phyloP scores from a whole-genome alignment of 805 yeast species.

The Pichia californica region DNA sequence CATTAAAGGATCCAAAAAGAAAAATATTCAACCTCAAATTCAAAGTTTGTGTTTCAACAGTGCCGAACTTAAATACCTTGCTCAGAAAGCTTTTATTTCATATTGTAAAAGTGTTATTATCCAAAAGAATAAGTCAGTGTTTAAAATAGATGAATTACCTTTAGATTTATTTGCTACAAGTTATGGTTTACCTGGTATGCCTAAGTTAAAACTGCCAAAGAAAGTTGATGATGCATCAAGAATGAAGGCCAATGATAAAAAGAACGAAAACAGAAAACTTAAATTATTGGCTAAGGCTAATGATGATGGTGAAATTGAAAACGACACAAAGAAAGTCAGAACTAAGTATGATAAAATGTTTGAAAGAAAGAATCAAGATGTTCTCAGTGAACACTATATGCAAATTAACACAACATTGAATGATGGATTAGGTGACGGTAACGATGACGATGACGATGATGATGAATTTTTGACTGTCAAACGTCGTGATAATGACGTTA shows the following conservation, averaged over 20 bases:
- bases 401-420: slow-evolving; percentile 51
- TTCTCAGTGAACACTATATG: slow-evolving; percentile 81
- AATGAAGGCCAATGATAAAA: slow-evolving; percentile 55
- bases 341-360: slow-evolving; percentile 95
- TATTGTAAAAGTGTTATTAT: slow-evolving; percentile 79
- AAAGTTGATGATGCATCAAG: slow-evolving; percentile 30
- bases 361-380: slow-evolving; percentile 88
- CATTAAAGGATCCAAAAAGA: slow-evolving; percentile 67
- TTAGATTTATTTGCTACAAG: slow-evolving; percentile 81
- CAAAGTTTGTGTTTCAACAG: slow-evolving; percentile 88
- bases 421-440: slow-evolving; percentile 14
- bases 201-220: slow-evolving; percentile 70
- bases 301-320: slow-evolving; percentile 56
- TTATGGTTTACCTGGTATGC: slow-evolving; percentile 93
- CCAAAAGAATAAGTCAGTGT: slow-evolving; percentile 83
- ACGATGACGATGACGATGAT: slow-evolving; percentile 41
- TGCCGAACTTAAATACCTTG: slow-evolving; percentile 87
- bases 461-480: slow-evolving; percentile 80
- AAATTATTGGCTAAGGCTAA: slow-evolving; percentile 47
- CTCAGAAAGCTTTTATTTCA: slow-evolving; percentile 92
- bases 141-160: slow-evolving; percentile 70
- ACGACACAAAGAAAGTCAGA: slow-evolving; percentile 46
- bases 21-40: slow-evolving; percentile 71
- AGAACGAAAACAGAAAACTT: slow-evolving; percentile 74
- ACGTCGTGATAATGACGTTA: slow-evolving; percentile 65